Conservation (phyloP, 306 rosid species). For the Notholithocarpus densiflorus region DNA sequence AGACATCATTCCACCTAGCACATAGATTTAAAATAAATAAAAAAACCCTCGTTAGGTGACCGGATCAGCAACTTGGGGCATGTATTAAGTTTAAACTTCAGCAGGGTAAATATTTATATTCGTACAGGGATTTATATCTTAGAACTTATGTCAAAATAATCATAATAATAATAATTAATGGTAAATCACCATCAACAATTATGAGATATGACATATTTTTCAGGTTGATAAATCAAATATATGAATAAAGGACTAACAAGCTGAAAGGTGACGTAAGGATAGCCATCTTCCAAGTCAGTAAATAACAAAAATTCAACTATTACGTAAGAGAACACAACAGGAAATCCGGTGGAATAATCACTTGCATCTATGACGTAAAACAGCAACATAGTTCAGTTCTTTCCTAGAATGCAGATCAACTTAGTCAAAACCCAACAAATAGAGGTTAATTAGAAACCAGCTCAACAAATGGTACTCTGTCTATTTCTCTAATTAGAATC, state of each 20-base stretch:
- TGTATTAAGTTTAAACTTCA: not conserved
- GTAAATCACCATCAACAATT: not conserved
- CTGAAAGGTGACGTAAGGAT: not conserved
- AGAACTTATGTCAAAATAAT: not conserved
- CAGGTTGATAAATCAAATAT: conserved; percentile 1
- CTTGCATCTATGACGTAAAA: not conserved
- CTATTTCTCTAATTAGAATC: not conserved
- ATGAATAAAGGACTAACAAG: not conserved
- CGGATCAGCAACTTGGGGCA: not conserved
- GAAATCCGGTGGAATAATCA: conserved; percentile 1
- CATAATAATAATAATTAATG: not conserved
- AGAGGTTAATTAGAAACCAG: conserved; percentile 8
- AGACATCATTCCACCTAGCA: conserved; percentile 97
- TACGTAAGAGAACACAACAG: not conserved
- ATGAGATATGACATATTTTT: not conserved
- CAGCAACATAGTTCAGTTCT: not conserved
- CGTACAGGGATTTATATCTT: not conserved
- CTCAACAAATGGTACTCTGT: not conserved
- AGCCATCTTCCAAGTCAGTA: conserved; percentile 5
- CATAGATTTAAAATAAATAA: conserved; percentile 4
- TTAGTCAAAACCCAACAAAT: not conserved
- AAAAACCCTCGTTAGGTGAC: conserved; percentile 3
- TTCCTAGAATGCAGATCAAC: not conserved
- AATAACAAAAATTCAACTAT: conserved; percentile 6
- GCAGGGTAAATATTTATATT: not conserved